phyloP scores from a whole-genome alignment of 2,329 filamentous ascomycete genomes.

The Clonostachys sp. region DNA sequence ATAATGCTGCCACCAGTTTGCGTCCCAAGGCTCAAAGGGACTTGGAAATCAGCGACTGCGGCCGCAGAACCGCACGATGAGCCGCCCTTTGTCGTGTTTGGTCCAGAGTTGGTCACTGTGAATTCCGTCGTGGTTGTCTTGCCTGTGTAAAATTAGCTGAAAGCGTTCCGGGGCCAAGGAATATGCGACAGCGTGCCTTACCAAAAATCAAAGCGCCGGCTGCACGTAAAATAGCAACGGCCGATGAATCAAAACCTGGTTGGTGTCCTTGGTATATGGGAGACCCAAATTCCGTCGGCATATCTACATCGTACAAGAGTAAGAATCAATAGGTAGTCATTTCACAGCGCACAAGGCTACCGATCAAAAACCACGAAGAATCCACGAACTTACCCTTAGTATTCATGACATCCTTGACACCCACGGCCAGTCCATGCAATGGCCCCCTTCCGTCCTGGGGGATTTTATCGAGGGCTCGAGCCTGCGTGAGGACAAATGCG shows the following conservation, averaged over 20 bases:
- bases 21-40: constrained; percentile 55
- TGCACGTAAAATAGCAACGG: constrained; percentile 41
- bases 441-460: constrained; percentile 2
- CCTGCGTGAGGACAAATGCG: constrained; percentile 38
- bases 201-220: constrained; percentile 51
- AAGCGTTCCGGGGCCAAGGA: neutral
- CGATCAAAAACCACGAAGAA: too few relatives aligned
- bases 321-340: neutral
- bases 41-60: constrained; percentile 61
- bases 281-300: constrained; percentile 54
- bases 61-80: constrained; percentile 65
- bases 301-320: constrained; percentile 26
- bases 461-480: constrained; percentile 37
- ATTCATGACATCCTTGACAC: constrained; percentile 52
- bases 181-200: neutral
- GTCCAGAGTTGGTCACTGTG: constrained; percentile 47
- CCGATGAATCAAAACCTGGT: constrained; percentile 44
- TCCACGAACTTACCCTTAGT: constrained; percentile 32
- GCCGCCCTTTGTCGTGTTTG: constrained; percentile 57
- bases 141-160: constrained; percentile 5
- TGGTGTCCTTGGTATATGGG: constrained; percentile 43
- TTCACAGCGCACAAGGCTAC: neutral
- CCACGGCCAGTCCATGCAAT: constrained; percentile 26
- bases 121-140: constrained; percentile 58
- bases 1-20: constrained; percentile 64